Percentiles rank a stretch among this genome's conserved stretches.
Evolutionary conservation across 805 yeast genomes (phyloP).

Genomic region (Wickerhamiella musiphila): DNA sequence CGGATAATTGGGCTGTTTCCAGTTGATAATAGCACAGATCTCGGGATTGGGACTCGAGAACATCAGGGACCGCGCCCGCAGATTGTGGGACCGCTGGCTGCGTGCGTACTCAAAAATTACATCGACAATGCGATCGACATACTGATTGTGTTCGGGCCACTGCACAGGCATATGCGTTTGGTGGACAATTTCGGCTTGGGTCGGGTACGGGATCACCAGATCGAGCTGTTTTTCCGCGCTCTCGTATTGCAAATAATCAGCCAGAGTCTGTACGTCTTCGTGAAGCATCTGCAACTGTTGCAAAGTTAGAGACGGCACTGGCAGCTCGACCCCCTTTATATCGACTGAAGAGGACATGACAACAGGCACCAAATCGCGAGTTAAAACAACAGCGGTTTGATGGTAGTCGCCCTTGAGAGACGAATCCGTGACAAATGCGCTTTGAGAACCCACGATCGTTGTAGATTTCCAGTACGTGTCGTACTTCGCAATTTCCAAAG

Average conservation of each 20-base stretch:
- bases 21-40: slow-evolving; percentile 83
- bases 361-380: slow-evolving; percentile 74
- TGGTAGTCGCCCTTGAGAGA: slow-evolving; percentile 71
- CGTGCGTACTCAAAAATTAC: slow-evolving; percentile 65
- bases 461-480: slow-evolving; percentile 97
- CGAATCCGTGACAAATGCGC: slow-evolving; percentile 78
- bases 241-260: slow-evolving; percentile 27
- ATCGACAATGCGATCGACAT: slow-evolving; percentile 56
- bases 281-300: slow-evolving; percentile 13
- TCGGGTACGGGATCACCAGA: slow-evolving; percentile 17
- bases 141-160: slow-evolving; percentile 41
- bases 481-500: slow-evolving; percentile 76
- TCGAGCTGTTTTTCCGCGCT: slow-evolving; percentile 9
- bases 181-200: slow-evolving; percentile 8
- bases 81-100: slow-evolving; percentile 15
- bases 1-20: slow-evolving; percentile 98
- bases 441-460: slow-evolving; percentile 11
- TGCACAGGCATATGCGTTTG: slow-evolving; percentile 10
- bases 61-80: slow-evolving; percentile 40
- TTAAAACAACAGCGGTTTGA: slow-evolving; percentile 47
- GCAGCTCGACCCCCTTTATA: slow-evolving; percentile 55
- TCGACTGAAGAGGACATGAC: slow-evolving; percentile 42
- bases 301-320: slow-evolving; percentile 13
- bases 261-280: slow-evolving; percentile 12
- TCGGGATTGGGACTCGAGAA: slow-evolving; percentile 75